Base-by-base conservation (phyloP, 1,284 basidiomycete genomes). In the Tilletia walkeri region DNA sequence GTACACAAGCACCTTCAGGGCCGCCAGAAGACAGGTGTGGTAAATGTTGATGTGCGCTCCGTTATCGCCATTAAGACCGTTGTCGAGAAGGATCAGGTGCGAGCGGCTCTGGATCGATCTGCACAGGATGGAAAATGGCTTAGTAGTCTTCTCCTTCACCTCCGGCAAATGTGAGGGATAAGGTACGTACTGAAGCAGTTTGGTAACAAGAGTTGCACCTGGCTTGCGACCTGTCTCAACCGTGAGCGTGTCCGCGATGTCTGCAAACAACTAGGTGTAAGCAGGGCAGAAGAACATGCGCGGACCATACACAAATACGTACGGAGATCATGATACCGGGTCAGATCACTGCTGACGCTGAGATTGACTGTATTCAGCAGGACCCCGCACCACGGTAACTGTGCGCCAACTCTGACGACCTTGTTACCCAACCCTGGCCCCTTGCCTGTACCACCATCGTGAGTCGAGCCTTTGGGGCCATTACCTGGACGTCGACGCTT, bases 1-100 rank as follows among this genome's bases (percentile, higher is more conserved):
- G 83, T 96, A 97, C 67, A 89, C 88, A 67, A 92, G 89, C 86
- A 94, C 91, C 85, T 94, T 97, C 87, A 95, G 90, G 0, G 92
- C 92, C 0, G 90, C 88, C 34, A 95, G 84, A n/a, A 92, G 84
- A 79, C 95, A 92, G 78, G 90, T 91, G 83, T 94, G 90, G 81
- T 94, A 94, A 9, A 96, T 86, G 82, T 97, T 99, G 48, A 89
- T 82, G 82, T 92, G 89, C 2, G 92, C 89, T 0, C 87, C 88
- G 45, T 86, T 77, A 36, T 84, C 76, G 1, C 88, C 85, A 83
- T 95, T 97, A 74, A 96, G 87, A 6, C 80, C 79, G 2, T 88
- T 88, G 83, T 98, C 95, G 66, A 88, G 89, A 84, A 88, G 95
- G 71, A 94, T 88, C 47, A 89, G 86, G 78, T 93, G 91, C 12